Percentiles rank a stretch among this genome's conserved stretches.
phyloP scores from a whole-genome alignment of 1,284 basidiomycete genomes.

The Ganoderma meredithae region DNA sequence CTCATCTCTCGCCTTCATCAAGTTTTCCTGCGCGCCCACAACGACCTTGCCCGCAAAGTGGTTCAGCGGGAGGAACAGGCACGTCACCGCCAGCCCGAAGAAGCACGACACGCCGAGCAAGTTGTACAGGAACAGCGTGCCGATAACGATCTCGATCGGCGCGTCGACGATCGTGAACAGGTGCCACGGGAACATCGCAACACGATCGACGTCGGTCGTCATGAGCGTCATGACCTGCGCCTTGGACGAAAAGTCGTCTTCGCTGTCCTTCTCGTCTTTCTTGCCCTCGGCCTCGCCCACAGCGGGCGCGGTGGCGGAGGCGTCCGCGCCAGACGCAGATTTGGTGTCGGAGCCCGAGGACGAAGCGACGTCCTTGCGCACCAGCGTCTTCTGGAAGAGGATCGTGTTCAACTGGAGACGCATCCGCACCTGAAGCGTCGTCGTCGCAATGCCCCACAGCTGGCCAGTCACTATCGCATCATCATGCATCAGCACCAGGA shows the following conservation, averaged over 20 bases:
- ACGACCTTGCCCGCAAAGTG: conserved; percentile 89
- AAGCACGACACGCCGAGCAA: conserved; percentile 85
- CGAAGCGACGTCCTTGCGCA: conserved; percentile 86
- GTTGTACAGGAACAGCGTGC: conserved; percentile 81
- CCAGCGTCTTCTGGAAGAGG: conserved; percentile 89
- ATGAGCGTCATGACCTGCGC: conserved; percentile 89
- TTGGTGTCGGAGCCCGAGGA: conserved; percentile 47
- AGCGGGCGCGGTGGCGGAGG: conserved; percentile 18
- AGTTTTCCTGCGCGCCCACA: conserved; percentile 83
- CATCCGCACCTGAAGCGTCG: conserved; percentile 72
- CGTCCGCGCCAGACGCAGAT: too few relatives aligned
- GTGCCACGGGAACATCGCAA: conserved; percentile 87
- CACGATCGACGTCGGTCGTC: conserved; percentile 91
- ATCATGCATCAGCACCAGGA: conserved; percentile 32
- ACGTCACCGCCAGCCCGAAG: conserved; percentile 83
- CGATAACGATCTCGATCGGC: conserved; percentile 87
- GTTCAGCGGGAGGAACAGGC: conserved; percentile 87
- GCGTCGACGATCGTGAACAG: conserved; percentile 79
- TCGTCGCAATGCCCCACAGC: conserved; percentile 78
- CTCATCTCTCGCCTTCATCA: conserved; percentile 93
- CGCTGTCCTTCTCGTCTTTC: conserved; percentile 57
- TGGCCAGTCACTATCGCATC: conserved; percentile 50
- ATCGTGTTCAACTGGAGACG: conserved; percentile 86
- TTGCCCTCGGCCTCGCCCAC: conserved; percentile 19
- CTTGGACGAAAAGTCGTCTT: conserved; percentile 87